phyloP scores from a whole-genome alignment of 2,329 filamentous ascomycete species.

The Epichloe scottii region DNA sequence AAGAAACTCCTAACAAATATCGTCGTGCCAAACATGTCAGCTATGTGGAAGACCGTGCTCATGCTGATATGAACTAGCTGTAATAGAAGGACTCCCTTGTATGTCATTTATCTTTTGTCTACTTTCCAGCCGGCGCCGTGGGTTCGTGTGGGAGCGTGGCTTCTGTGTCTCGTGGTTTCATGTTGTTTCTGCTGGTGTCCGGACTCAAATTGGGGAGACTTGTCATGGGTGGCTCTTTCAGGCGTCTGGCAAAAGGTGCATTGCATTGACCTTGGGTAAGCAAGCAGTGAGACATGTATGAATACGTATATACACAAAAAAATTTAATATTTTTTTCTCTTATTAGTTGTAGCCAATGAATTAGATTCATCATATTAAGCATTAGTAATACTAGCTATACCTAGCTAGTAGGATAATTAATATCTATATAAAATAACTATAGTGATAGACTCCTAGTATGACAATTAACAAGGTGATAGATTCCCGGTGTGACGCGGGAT shows the following conservation, averaged over 20 bases:
- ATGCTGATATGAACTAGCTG: constrained; percentile 15
- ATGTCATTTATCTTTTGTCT: background rate
- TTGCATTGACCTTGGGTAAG: background rate
- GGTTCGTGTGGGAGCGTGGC: background rate
- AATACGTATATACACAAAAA: background rate
- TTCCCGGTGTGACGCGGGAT: too few relatives aligned
- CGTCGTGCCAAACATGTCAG: constrained; percentile 25
- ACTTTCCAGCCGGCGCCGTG: background rate
- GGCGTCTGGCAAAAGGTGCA: background rate
- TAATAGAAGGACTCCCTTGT: constrained; percentile 1
- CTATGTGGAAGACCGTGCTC: constrained; percentile 22
- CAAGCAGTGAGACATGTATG: background rate
- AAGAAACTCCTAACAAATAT: constrained; percentile 16
- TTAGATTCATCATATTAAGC: too few relatives aligned
- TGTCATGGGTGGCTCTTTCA: background rate
- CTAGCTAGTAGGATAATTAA: too few relatives aligned
- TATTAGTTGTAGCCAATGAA: too few relatives aligned
- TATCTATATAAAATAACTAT: too few relatives aligned
- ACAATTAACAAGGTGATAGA: too few relatives aligned
- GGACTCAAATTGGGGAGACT: background rate
- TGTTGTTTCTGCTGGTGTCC: background rate
- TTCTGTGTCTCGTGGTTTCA: background rate
- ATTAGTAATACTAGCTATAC: too few relatives aligned
- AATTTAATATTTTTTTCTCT: too few relatives aligned
- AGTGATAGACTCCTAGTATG: too few relatives aligned